Base-by-base conservation (phyloP, 805 yeast genomes). In the Pichia exigua region DNA sequence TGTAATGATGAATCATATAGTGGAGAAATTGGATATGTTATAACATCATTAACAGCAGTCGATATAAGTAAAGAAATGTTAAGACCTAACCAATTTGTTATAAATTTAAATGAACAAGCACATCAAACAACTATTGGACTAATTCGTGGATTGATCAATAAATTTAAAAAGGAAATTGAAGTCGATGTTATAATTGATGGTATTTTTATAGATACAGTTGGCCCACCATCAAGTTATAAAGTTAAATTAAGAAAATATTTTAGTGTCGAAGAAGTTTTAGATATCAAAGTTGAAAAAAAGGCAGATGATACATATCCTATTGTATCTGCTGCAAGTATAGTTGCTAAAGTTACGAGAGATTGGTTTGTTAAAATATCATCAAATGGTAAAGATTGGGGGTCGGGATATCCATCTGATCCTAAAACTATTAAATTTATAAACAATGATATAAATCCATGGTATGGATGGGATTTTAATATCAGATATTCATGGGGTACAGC, bases 401-500 rank as follows among this genome's bases (percentile, higher is more conserved):
- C 95, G 0, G 99, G 99, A 1, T 94, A 94, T 65, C 98, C 99
- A 0, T 79, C 91, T 4, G 99, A 94, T 66, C 95, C 97, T 3
- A 79, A 80, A 55, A 92, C 99, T 0, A 75, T 78, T n/a, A 60
- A 60, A 39, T 94, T 97, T 96, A 70, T 94, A 42, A 74, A 77
- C 41, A 58, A 66, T 0, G 72, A 75, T 24, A 79, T 87, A 28
- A 87, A 88, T 63, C 77, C 76, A 15, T 71, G 92, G 15, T 87
- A 87, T 67, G 98, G 98, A 0, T 94, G 98, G 98, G 76, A 81
- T 48, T 45, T 51, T 6, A 77, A 86, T 11, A 79, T 84, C 10
- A 70, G 99, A 47, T 94, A 84, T 61, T 88, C 95, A 40, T 94
- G 99, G 99, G 94, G 88, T 60, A 94, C 99, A 0, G 81, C 96